Evolutionary conservation across 441 rosid genomes (phyloP).

Genomic region (Viola pubescens): DNA sequence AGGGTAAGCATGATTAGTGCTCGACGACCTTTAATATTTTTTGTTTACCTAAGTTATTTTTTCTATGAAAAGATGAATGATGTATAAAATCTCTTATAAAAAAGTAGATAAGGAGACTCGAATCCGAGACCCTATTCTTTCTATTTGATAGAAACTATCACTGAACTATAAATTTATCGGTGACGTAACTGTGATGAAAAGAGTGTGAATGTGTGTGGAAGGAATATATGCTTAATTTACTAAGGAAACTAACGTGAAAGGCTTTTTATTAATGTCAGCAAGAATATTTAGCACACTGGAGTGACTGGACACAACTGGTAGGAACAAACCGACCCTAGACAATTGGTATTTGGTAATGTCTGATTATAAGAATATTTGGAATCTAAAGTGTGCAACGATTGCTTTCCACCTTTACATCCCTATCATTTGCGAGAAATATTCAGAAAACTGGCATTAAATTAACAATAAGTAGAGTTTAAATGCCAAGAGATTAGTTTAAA

Average conservation of each 20-base stretch:
- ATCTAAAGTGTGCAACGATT: neutral
- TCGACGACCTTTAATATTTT: no score
- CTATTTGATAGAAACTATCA: no score
- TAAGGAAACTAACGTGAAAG: neutral
- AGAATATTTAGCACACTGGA: neutral
- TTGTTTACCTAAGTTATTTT: no score
- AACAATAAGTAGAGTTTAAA: neutral
- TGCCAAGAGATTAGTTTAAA: neutral
- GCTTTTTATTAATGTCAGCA: neutral
- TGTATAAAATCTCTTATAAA: no score
- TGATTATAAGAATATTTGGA: neutral
- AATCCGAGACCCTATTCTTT: no score
- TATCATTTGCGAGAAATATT: neutral
- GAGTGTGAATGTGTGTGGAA: neutral
- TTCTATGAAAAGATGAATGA: no score
- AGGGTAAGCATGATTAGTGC: no score
- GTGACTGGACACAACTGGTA: neutral
- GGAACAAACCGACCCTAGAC: neutral
- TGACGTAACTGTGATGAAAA: no score
- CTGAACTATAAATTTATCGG: no score
- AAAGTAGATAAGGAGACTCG: no score
- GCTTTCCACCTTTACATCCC: conserved; percentile 5
- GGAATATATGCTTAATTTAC: neutral
- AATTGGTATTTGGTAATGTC: neutral
- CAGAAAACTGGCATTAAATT: neutral